Conservation (phyloP, 1,284 basidiomycete species). For the Takashimella tepidaria region DNA sequence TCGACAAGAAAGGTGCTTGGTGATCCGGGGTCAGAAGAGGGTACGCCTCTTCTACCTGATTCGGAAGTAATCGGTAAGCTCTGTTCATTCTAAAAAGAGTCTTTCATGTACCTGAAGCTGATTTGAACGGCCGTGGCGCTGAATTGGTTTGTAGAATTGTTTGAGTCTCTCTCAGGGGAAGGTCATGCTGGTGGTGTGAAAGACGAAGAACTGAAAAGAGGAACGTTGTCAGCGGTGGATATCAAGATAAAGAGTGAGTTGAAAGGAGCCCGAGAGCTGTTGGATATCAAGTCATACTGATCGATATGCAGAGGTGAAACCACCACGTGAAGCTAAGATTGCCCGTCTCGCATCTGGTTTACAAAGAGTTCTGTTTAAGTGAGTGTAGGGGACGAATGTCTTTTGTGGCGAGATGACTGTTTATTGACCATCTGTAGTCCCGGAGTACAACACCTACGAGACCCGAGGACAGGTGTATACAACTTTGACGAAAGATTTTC, state of each 20-base stretch:
- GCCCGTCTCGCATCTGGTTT: slow-evolving; percentile 70
- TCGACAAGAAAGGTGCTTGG: not conserved
- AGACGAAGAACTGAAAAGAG: not conserved
- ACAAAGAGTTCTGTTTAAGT: slow-evolving; percentile 82
- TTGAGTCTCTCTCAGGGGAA: too few species aligned
- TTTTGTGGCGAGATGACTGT: not conserved
- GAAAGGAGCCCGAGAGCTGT: too few species aligned
- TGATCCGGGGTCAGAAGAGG: not conserved
- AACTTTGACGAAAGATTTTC: slow-evolving; percentile 69
- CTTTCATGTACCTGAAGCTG: too few species aligned
- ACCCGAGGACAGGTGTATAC: slow-evolving; percentile 78
- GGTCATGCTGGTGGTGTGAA: too few species aligned
- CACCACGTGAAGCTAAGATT: slow-evolving; percentile 47
- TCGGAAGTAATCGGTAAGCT: not conserved
- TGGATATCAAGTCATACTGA: not conserved
- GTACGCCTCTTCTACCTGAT: not conserved
- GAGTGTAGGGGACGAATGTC: slow-evolving; percentile 23
- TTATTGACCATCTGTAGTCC: slow-evolving; percentile 54
- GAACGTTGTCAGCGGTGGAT: not conserved
- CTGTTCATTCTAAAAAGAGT: too few species aligned
- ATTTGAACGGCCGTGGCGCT: too few species aligned
- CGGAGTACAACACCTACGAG: slow-evolving; percentile 85
- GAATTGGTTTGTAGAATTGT: too few species aligned
- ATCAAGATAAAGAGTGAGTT: not conserved
- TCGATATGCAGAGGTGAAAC: slow-evolving; percentile 46